phyloP scores from a whole-genome alignment of 768 basidiomycete genomes.

The Tephrocybe sp. region DNA sequence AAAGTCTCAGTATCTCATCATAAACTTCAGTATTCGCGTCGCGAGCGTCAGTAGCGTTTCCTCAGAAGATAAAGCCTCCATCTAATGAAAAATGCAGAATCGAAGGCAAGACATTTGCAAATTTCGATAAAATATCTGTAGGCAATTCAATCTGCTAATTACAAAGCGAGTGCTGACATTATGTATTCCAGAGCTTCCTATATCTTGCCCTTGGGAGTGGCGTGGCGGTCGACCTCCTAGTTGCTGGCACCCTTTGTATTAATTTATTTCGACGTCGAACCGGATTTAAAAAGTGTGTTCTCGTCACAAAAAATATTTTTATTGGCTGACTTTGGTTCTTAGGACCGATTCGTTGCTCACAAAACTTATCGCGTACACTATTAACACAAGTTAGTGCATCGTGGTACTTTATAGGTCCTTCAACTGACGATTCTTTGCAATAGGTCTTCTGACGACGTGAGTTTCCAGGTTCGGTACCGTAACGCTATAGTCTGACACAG shows the following conservation, averaged over 20 bases:
- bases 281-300: slow-evolving; percentile 24
- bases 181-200: slow-evolving; percentile 23
- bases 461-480: neutral
- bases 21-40: slow-evolving; percentile 19
- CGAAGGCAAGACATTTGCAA: slow-evolving; percentile 2
- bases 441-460: slow-evolving; percentile 32
- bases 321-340: neutral
- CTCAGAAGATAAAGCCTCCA: slow-evolving; percentile 3
- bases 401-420: neutral
- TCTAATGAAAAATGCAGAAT: neutral
- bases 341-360: slow-evolving; percentile 46
- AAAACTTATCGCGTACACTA: slow-evolving; percentile 41
- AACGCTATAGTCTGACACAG: neutral
- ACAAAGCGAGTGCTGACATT: neutral
- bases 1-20: neutral
- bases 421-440: neutral
- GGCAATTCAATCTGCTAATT: neutral
- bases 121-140: slow-evolving; percentile 9
- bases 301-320: neutral
- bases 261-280: slow-evolving; percentile 28
- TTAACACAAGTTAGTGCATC: slow-evolving; percentile 41
- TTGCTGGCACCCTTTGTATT: slow-evolving; percentile 33
- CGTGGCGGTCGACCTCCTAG: slow-evolving; percentile 37
- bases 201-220: slow-evolving; percentile 29
- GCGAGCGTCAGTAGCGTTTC: slow-evolving; percentile 21